Conservation (phyloP, 2,329 filamentous ascomycete species). For the Hypoxylon sp. region DNA sequence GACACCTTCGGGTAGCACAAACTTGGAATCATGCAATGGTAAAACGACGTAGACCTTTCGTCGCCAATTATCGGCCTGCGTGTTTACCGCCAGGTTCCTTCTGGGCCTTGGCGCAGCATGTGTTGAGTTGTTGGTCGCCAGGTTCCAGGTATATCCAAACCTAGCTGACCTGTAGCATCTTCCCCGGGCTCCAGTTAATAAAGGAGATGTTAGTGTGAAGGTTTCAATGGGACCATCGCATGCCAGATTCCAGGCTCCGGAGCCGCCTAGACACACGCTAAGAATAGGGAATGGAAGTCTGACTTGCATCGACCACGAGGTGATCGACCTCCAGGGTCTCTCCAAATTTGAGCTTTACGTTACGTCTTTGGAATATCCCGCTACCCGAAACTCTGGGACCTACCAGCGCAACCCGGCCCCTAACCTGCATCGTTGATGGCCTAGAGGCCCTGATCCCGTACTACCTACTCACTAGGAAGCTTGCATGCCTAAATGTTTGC, state of each 20-base stretch:
- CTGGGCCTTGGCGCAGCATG: slow-evolving; percentile 15
- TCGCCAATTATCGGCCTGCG: slow-evolving; percentile 1
- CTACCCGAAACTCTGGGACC: slow-evolving; percentile 42
- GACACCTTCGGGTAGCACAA: slow-evolving; percentile 21
- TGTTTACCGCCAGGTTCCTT: slow-evolving; percentile 22
- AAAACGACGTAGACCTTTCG: slow-evolving; percentile 11
- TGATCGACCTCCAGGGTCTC: slow-evolving; percentile 31
- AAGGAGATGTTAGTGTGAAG: background rate
- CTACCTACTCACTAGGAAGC: slow-evolving; percentile 2
- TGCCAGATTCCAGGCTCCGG: slow-evolving; percentile 10
- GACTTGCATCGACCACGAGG: slow-evolving; percentile 38
- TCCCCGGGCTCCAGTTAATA: slow-evolving; percentile 23
- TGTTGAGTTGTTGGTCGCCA: slow-evolving; percentile 10
- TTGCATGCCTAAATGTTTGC: slow-evolving; percentile 8
- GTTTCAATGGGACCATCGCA: slow-evolving; percentile 15
- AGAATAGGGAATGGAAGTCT: slow-evolving; percentile 13
- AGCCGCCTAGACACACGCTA: slow-evolving; percentile 13
- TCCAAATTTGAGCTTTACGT: slow-evolving; percentile 11
- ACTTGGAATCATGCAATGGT: slow-evolving; percentile 6
- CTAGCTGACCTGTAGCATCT: slow-evolving; percentile 9
- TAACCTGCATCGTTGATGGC: slow-evolving; percentile 14
- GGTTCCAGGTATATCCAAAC: slow-evolving; percentile 4
- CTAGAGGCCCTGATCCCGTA: slow-evolving; percentile 1
- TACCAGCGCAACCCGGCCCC: slow-evolving; percentile 6
- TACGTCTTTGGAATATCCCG: slow-evolving; percentile 27